A percentile compares a stretch with the other conserved stretches of the same genome.
Conservation (phyloP, 2,329 filamentous ascomycete species). For the Trichoderma sp. region DNA sequence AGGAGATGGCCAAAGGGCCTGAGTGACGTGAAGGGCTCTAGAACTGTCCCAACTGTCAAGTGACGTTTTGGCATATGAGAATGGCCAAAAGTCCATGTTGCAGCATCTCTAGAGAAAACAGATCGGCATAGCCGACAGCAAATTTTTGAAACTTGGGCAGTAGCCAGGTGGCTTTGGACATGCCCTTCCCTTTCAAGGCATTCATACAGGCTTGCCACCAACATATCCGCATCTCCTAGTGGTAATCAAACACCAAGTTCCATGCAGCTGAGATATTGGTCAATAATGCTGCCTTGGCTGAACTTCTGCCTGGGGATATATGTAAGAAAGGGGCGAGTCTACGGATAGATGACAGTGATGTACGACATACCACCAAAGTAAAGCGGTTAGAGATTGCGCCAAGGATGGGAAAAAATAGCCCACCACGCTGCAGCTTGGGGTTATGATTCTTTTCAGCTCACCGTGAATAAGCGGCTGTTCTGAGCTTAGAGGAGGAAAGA, state of each 20-base stretch:
- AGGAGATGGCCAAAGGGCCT: constrained; percentile 11
- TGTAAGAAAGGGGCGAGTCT: neutral
- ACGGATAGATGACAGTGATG: neutral
- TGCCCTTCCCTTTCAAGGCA: neutral
- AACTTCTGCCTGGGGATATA: neutral
- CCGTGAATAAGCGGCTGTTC: neutral
- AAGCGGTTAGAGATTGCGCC: neutral
- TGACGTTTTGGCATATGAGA: neutral
- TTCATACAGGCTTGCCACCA: neutral
- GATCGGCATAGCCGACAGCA: constrained; percentile 4
- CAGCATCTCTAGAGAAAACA: neutral
- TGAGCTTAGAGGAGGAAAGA: neutral
- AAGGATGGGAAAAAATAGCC: neutral
- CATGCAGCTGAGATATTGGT: neutral
- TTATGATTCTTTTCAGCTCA: neutral
- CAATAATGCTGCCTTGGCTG: neutral
- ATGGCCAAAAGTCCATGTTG: neutral
- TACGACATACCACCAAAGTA: neutral
- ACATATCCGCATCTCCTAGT: neutral
- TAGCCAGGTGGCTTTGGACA: neutral
- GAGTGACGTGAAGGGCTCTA: constrained; percentile 10
- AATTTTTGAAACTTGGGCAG: constrained; percentile 8
- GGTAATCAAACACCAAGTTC: neutral
- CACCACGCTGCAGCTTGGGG: neutral
- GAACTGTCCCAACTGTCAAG: constrained; percentile 10